Conservation (phyloP, 768 basidiomycete genomes). For the Guyanaporus albipodus region DNA sequence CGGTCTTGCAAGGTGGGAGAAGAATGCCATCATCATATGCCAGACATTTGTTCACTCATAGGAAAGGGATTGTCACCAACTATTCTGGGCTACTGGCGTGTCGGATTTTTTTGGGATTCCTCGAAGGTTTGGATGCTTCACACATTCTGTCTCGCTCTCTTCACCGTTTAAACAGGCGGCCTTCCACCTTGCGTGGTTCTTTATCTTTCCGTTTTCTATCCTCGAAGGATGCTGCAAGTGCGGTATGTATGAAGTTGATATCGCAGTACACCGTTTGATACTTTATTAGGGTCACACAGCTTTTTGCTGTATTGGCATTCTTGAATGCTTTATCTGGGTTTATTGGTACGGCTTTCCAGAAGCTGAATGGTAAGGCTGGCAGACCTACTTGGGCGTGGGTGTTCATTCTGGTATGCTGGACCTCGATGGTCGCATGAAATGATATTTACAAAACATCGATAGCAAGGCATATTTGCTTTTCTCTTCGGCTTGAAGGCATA, state of each 20-base stretch:
- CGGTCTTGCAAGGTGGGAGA: not conserved
- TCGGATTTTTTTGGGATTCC: conserved; percentile 47
- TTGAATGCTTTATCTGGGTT: conserved; percentile 61
- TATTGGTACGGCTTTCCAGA: conserved; percentile 53
- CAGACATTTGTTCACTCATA: not conserved
- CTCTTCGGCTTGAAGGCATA: conserved; percentile 50
- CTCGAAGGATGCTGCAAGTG: conserved; percentile 26
- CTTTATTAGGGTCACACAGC: conserved; percentile 32
- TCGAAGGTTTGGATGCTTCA: conserved; percentile 45
- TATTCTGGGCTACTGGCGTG: conserved; percentile 54
- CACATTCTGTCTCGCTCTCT: not conserved
- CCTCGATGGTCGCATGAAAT: not conserved
- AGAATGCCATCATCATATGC: conserved; percentile 19
- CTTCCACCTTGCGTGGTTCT: conserved; percentile 54
- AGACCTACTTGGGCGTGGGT: conserved; percentile 62
- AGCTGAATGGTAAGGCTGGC: conserved; percentile 51
- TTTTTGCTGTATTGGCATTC: conserved; percentile 43
- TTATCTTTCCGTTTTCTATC: conserved; percentile 50
- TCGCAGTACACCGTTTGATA: not conserved
- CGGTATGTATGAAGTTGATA: conserved; percentile 4
- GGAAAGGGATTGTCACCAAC: conserved; percentile 41
- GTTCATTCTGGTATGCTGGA: conserved; percentile 43
- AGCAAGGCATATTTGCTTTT: conserved; percentile 62
- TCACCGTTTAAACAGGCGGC: conserved; percentile 38
- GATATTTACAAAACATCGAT: not conserved